Base-by-base conservation (phyloP, 2,329 filamentous ascomycete species). In the Fusarium sp. region DNA sequence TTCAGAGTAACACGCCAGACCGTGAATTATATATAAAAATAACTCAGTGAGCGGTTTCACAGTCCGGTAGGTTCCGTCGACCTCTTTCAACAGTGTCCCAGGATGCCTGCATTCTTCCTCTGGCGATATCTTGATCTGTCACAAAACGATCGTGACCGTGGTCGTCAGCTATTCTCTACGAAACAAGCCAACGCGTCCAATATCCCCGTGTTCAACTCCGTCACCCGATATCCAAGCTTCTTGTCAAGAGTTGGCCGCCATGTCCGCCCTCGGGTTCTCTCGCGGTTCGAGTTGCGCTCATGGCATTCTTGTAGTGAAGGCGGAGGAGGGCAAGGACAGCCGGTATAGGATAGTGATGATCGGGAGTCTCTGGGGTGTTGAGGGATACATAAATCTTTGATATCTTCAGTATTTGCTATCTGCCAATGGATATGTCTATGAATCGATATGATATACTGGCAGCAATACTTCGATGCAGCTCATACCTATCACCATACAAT, bases 261-360 rank as follows among this genome's bases (percentile, higher is more conserved):
- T 63, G 61, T 65, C 62, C 61, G 12, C 61, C 62, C 35, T 65
- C 62, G 62, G 61, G 53, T 46, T 47, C 46, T 44, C 44, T 48
- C 34, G 40, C 57, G 61, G 61, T 58, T 65, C 47, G 61, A 58
- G 62, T 63, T 65, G 51, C 61, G 54, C 28, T 45, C 28, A 15
- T 47, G 45, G 24, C 5, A 25, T 35, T 28, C 34, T 40, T 24
- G n/a, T 39, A 13, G 28, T 26, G 36, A 10, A 13, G 22, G 34
- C 41, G 44, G 19, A 47, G 44, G 19, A 47, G 35, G 49, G 50
- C 28, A 47, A 61, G 39, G 39, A 45, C 26, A 57, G 38, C 40
- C 42, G 51, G 19, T 48, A 15, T 38, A 35, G 36, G 40, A 43
- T 48, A 34, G n/a, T 32, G 26, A 25, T 40, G 19, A 32, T 44